A percentile compares a stretch with the other conserved stretches of the same genome.
Evolutionary conservation across 352 stramenopile species (phyloP).

Genomic region (Globisporangium heterothallicum): DNA sequence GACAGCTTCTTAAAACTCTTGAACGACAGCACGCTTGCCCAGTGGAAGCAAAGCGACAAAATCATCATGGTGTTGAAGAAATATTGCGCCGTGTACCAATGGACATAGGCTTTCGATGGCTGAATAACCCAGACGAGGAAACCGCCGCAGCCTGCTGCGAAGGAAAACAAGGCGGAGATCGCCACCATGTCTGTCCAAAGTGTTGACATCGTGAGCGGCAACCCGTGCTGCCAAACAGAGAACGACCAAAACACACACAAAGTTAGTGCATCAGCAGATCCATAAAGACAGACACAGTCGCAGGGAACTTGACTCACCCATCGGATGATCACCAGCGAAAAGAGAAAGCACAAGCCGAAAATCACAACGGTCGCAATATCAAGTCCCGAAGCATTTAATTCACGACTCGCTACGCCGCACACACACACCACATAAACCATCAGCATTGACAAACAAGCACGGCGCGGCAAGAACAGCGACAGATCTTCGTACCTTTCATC

Average conservation of each 20-base stretch:
- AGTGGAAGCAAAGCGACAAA: constrained; percentile 85
- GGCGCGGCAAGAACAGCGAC: not conserved
- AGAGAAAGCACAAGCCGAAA: constrained; percentile 73
- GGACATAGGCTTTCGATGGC: constrained; percentile 79
- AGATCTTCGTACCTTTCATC: constrained; percentile 17
- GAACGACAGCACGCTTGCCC: constrained; percentile 76
- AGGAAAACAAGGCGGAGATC: constrained; percentile 77
- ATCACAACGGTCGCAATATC: constrained; percentile 68
- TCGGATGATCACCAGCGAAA: constrained; percentile 80
- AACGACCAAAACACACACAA: not conserved
- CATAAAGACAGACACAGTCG: not conserved
- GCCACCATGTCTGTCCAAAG: constrained; percentile 85
- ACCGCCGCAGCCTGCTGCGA: constrained; percentile 67
- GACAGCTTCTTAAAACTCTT: constrained; percentile 86
- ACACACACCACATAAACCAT: not conserved
- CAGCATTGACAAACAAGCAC: not conserved
- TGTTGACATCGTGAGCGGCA: constrained; percentile 76
- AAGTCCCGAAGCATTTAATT: constrained; percentile 48
- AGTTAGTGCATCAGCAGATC: not conserved
- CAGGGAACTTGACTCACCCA: constrained; percentile 30
- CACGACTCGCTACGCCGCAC: constrained; percentile 25
- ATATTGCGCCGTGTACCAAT: constrained; percentile 83
- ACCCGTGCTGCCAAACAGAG: constrained; percentile 38
- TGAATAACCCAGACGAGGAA: constrained; percentile 82
- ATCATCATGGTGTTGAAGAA: constrained; percentile 88